Percentiles rank a stretch among this genome's conserved stretches.
These are phyloP conservation scores for Mycena amicta DNA, from an alignment of 768 basidiomycete genomes.

Conservation along the genomic window DNA sequence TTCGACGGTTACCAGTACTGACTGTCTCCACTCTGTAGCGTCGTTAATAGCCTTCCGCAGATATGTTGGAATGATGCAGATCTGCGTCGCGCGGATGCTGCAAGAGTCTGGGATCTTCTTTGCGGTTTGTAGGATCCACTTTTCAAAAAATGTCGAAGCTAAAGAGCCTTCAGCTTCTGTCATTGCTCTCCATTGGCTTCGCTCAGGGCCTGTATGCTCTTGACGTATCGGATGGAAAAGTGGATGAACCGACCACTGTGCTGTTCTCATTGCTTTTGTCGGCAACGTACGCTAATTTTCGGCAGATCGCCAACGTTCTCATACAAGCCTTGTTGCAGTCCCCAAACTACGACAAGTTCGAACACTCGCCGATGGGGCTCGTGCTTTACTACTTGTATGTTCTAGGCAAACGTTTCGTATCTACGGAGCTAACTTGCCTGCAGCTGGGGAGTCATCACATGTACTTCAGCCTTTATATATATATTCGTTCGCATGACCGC, in stretches of 20 bases:
- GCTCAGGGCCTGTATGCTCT: conserved; percentile 85
- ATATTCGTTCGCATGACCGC: background rate
- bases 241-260: conserved; percentile 54
- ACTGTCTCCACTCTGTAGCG: too few relatives aligned
- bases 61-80: conserved; percentile 93
- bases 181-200: conserved; percentile 83
- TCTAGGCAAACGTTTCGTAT: too few relatives aligned
- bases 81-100: conserved; percentile 91
- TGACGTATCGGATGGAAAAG: conserved; percentile 85
- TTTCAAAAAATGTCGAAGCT: background rate
- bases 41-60: too few relatives aligned
- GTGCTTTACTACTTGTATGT: conserved; percentile 79
- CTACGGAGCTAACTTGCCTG: conserved; percentile 5
- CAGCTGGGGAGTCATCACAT: conserved; percentile 22
- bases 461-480: background rate
- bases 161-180: conserved; percentile 59
- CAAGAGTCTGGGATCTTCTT: conserved; percentile 93
- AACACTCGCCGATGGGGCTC: conserved; percentile 55
- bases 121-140: conserved; percentile 51
- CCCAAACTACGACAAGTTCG: conserved; percentile 66
- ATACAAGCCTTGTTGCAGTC: conserved; percentile 84
- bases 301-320: conserved; percentile 68
- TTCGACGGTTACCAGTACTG: conserved; percentile 82
- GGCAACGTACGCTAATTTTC: conserved; percentile 4
- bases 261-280: conserved; percentile 16